These are phyloP conservation scores for Tetratostichococcus sp. DNA, from an alignment of 139 green algal genomes.

Conservation along the genomic window DNA sequence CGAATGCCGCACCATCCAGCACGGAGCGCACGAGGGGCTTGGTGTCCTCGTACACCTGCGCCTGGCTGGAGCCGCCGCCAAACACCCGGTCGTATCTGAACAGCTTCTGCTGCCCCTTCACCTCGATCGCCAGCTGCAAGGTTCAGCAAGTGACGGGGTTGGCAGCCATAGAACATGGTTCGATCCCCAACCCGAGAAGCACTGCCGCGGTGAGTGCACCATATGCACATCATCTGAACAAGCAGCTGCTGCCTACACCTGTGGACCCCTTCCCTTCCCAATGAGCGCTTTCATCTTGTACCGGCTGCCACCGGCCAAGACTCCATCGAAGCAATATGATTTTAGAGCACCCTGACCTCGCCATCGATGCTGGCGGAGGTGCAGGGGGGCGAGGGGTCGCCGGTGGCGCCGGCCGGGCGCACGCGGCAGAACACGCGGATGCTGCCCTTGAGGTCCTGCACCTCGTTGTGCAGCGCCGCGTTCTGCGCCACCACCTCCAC, in stretches of 20 bases:
- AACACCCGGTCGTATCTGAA: slow-evolving; percentile 82
- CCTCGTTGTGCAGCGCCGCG: slow-evolving; percentile 73
- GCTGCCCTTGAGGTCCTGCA: slow-evolving; percentile 77
- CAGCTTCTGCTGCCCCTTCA: slow-evolving; percentile 11
- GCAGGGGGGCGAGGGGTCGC: slow-evolving; percentile 31
- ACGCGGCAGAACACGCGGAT: slow-evolving; percentile 88
- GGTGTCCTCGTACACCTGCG: slow-evolving; percentile 80
- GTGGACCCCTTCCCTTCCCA: too few species aligned
- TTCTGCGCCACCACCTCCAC: slow-evolving; percentile 47
- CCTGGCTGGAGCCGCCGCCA: slow-evolving; percentile 57
- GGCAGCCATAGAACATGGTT: too few species aligned
- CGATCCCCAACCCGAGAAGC: too few species aligned
- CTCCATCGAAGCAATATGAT: too few species aligned
- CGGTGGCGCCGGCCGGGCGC: slow-evolving; percentile 59
- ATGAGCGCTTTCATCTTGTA: too few species aligned
- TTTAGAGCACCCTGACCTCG: background rate
- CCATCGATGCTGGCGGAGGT: background rate
- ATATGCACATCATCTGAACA: too few species aligned
- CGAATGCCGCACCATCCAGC: slow-evolving; percentile 67
- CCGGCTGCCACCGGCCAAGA: too few species aligned
- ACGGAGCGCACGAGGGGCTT: slow-evolving; percentile 81
- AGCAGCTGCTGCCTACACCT: too few species aligned
- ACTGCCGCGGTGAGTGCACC: too few species aligned
- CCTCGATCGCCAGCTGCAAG: slow-evolving; percentile 23
- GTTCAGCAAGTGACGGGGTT: too few species aligned